Evolutionary conservation across 192 early-diverging fungal genomes (phyloP).

Genomic region (Backusella circina): DNA sequence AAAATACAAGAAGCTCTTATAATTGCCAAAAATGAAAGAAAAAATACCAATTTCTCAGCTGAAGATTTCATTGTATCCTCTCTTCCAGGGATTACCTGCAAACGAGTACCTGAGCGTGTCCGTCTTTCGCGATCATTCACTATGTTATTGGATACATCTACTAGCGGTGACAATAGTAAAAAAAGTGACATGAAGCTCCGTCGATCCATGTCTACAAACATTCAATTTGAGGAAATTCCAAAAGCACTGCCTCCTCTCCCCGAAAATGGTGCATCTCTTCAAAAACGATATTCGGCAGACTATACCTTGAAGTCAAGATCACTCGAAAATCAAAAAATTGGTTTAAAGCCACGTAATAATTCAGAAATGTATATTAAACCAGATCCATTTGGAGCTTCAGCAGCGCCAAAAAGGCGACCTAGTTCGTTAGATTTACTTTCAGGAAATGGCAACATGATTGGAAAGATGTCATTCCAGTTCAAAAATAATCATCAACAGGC

Average conservation of each 20-base stretch:
- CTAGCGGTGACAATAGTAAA: neutral
- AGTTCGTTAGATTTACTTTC: slow-evolving; percentile 18
- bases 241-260: neutral
- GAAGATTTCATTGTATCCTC: slow-evolving; percentile 25
- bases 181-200: neutral
- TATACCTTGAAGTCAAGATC: neutral
- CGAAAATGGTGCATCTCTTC: neutral
- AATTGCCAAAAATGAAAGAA: slow-evolving; percentile 22
- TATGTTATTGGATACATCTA: neutral
- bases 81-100: slow-evolving; percentile 4
- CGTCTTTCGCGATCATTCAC: slow-evolving; percentile 18
- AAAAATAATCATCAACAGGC: slow-evolving; percentile 32
- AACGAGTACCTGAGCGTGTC: neutral
- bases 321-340: neutral
- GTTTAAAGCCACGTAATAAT: slow-evolving; percentile 11
- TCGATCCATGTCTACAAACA: neutral
- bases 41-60: neutral
- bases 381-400: neutral
- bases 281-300: slow-evolving; percentile 17
- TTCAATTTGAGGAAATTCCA: neutral
- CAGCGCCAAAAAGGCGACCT: neutral
- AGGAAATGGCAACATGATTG: slow-evolving; percentile 14
- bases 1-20: slow-evolving; percentile 45
- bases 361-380: slow-evolving; percentile 19
- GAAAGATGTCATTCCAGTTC: slow-evolving; percentile 27